These are phyloP conservation scores for Arthrobotrys musiformis DNA, from an alignment of 2,329 filamentous ascomycete genomes.

Conservation along the genomic window DNA sequence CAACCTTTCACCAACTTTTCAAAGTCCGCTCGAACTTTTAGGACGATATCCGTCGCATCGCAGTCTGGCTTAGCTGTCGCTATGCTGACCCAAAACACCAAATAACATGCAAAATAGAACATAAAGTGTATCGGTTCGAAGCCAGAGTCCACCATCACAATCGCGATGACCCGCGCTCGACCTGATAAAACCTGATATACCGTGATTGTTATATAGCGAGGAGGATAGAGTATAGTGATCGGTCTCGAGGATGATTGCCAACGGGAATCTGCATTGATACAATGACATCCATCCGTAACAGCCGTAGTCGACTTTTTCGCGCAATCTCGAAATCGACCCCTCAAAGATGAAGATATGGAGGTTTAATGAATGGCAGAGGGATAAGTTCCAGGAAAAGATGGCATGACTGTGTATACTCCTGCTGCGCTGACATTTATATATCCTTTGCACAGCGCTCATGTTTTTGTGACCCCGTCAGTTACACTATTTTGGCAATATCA, in stretches of 20 bases:
- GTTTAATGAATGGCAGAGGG: background rate
- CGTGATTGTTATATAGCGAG: too few relatives aligned
- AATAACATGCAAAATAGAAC: background rate
- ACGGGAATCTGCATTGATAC: background rate
- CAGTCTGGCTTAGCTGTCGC: background rate
- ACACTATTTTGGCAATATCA: background rate
- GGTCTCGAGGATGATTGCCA: background rate
- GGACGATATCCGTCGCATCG: constrained; percentile 1
- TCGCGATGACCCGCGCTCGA: too few relatives aligned
- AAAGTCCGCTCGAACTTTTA: background rate
- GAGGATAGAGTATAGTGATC: background rate
- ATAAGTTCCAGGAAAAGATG: background rate
- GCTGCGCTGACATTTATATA: background rate
- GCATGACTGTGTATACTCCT: background rate
- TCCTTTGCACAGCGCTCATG: background rate
- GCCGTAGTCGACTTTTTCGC: background rate
- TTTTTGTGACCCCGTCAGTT: too few relatives aligned
- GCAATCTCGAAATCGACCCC: too few relatives aligned
- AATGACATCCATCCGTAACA: background rate
- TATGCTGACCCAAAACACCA: background rate
- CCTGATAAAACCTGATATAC: too few relatives aligned
- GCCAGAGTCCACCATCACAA: background rate
- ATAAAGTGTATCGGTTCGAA: background rate
- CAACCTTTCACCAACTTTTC: constrained; percentile 14
- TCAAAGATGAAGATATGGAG: too few relatives aligned